A percentile compares a stretch with the other conserved stretches of the same genome.
These are phyloP conservation scores for Colletotrichum sp. DNA, from an alignment of 2,329 filamentous ascomycete genomes.

Conservation along the genomic window DNA sequence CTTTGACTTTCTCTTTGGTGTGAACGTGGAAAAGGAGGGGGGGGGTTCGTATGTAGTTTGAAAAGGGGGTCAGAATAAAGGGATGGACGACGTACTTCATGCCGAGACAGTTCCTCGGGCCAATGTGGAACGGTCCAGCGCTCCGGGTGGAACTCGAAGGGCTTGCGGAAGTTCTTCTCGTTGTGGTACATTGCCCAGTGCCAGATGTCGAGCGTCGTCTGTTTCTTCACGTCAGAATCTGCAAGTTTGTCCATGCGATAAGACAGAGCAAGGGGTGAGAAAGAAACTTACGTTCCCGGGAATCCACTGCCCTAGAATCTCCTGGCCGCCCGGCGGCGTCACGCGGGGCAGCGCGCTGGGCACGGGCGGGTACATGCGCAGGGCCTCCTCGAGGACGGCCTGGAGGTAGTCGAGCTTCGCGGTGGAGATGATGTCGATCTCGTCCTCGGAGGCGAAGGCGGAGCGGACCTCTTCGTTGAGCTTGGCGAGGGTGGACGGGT, in stretches of 20 bases:
- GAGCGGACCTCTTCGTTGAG: conserved; percentile 42
- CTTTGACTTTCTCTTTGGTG: not conserved
- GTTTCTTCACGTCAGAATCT: not conserved
- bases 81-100: not conserved
- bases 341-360: conserved; percentile 29
- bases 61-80: too few relatives aligned
- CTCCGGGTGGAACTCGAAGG: conserved; percentile 57
- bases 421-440: conserved; percentile 39
- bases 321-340: conserved; percentile 33
- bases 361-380: conserved; percentile 44
- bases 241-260: too few relatives aligned
- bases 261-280: too few relatives aligned
- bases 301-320: conserved; percentile 33
- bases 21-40: too few relatives aligned
- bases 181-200: conserved; percentile 52
- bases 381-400: conserved; percentile 46
- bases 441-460: conserved; percentile 34
- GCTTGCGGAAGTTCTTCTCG: conserved; percentile 47
- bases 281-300: conserved; percentile 37
- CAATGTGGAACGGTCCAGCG: conserved; percentile 17
- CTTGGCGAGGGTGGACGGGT: conserved; percentile 32
- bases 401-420: conserved; percentile 40
- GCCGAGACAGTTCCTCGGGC: conserved; percentile 12
- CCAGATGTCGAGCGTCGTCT: conserved; percentile 47
- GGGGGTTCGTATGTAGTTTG: too few relatives aligned